These are phyloP conservation scores for Hibiscus mutabilis DNA, from an alignment of 345 rosid species.

Conservation along the genomic window DNA sequence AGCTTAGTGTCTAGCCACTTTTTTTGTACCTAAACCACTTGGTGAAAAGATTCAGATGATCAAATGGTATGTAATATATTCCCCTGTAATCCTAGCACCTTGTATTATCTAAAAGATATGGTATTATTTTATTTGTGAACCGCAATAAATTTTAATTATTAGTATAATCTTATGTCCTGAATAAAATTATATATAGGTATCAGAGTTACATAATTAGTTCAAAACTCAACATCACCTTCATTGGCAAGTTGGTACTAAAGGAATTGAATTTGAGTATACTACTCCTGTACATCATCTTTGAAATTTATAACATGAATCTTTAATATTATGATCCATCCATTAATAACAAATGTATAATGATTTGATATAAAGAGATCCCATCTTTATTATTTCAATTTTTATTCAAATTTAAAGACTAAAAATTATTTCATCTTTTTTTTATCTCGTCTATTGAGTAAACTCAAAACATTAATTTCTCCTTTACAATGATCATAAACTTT, in stretches of 20 bases:
- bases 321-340: not conserved
- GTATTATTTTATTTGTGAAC: not conserved
- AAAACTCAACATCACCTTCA: constrained; percentile 20
- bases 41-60: not conserved
- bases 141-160: not conserved
- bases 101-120: not conserved
- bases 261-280: not conserved
- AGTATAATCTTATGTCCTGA: not conserved
- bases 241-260: not conserved
- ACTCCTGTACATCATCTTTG: constrained; percentile 15
- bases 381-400: not conserved
- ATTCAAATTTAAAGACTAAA: no score
- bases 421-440: no score
- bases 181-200: not conserved
- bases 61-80: not conserved
- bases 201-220: constrained; percentile 9
- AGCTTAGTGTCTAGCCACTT: not conserved
- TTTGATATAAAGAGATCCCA: constrained; percentile 10
- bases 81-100: not conserved
- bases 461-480: no score
- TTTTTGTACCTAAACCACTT: not conserved
- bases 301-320: not conserved
- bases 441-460: no score
- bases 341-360: constrained; percentile 7
- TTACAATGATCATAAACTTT: no score